Base-by-base conservation (phyloP, 1,284 basidiomycete species). In the Ceratobasidium papillatum region DNA sequence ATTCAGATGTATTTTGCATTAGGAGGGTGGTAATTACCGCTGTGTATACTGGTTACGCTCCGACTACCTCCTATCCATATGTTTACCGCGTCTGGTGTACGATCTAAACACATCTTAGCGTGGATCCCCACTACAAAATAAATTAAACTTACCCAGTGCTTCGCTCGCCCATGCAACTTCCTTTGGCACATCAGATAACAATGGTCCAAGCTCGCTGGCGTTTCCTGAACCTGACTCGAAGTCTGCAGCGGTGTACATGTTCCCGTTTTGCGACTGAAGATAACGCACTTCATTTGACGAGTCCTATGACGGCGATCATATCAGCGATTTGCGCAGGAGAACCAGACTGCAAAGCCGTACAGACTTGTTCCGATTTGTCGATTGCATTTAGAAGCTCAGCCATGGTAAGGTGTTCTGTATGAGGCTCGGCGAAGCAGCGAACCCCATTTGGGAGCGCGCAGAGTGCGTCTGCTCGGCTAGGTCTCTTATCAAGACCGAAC, bases 211-310 rank as follows among this genome's bases (percentile, higher is more conserved):
- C 2, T 80, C 78, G 52, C 75, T 77, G 22, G 38, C 27, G n/a
- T 56, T 36, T 30, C 14, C 32, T n/a, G 41, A 14, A 34, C 81
- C 79, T 4, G 79, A 77, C 22, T 81, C 79, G 75, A 86, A 88
- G 78, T 84, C 85, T 52, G 80, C 78, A 74, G 80, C 82, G 0
- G 87, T 85, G 78, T 88, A 93, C 38, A 97, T 78, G 81, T 97
- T 97, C 11, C 95, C 95, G 81, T 97, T 94, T 81, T 97, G 95
- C 1, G 92, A 94, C 81, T 97, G 95, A 5, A 97, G 85, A 81
- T 96, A 97, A 76, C 86, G 83, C 2, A 90, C 86, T 68, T 92
- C 87, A 3, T 75, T 47, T 25, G 76, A 22, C 32, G 69, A 30
- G 34, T 73, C 69, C 69, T 73, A 27, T 41, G 8, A 30, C 41